Conservation (phyloP, 1,284 basidiomycete genomes). For the Pseudozyma hubeiensis region DNA sequence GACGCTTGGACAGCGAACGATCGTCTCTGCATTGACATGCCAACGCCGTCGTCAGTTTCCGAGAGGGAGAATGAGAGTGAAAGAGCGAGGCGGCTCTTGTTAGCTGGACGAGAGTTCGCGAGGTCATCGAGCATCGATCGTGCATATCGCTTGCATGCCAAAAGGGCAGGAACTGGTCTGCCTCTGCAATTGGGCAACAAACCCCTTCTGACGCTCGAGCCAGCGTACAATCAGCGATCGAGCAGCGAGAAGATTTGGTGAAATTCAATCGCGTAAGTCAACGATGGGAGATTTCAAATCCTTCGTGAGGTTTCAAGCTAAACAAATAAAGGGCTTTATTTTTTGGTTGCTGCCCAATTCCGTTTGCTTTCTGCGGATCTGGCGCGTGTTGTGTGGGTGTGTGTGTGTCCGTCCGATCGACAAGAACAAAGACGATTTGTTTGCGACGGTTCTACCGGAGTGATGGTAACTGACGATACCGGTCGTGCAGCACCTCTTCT, state of each 20-base stretch:
- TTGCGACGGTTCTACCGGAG: not conserved
- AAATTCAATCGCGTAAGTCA: not conserved
- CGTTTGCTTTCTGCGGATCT: too few species aligned
- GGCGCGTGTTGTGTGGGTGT: too few species aligned
- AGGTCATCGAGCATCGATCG: conserved; percentile 47
- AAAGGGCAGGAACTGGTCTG: not conserved
- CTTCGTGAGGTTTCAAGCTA: not conserved
- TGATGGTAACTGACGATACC: not conserved
- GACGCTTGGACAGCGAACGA: conserved; percentile 17
- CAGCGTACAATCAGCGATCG: not conserved
- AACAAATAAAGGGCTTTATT: not conserved
- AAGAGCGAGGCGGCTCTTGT: too few species aligned
- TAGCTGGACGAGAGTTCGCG: not conserved
- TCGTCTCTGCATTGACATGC: conserved; percentile 11
- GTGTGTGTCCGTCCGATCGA: too few species aligned
- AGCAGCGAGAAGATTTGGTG: not conserved
- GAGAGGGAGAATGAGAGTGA: not conserved
- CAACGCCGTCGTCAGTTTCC: too few species aligned
- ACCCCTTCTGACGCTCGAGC: conserved; percentile 7
- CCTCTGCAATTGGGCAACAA: not conserved
- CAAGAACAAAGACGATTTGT: not conserved
- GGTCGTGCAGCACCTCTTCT: too few species aligned
- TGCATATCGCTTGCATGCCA: conserved; percentile 21
- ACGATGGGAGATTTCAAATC: too few species aligned
- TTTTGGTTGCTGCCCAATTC: too few species aligned